Evolutionary conservation across 441 rosid species (phyloP), one percentile per base, ranked within the genome.

Genomic region (Pelargonium cotyledonis): DNA sequence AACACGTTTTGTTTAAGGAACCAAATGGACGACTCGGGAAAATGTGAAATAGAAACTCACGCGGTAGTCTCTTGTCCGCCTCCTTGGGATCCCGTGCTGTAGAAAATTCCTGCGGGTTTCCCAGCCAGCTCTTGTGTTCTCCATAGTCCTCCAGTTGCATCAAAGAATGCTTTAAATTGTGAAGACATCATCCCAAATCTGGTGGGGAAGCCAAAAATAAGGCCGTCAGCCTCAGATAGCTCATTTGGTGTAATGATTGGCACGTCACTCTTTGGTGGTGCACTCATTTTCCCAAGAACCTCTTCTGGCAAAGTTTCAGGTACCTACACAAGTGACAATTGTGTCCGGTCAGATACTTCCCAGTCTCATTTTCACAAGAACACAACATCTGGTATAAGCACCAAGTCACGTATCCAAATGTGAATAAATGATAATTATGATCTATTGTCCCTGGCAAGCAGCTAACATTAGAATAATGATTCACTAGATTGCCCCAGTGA

Each of bases 11-110:
- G 2, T 26, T 26, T 26, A 26, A 12, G 4, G 47, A 60, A 44
- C 2, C 58, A 41, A 8, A 29, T 47, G 8, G n/a, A 9, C 43
- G 8, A 4, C 21, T 8, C 65, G 23, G 31, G 19, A 51, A 46
- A 15, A 23, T 4, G 26, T 4, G 35, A 61, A 41, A 44, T 11
- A 58, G 60, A 38, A 68, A 71, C 92, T 85, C 78, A 94, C 98
- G 98, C 82, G 2, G 98, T 94, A 46, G 98, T 94, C 83, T 94
- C 98, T 70, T 94, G 98, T 53, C 98, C 98, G 55, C 98, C 98
- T 38, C 98, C 98, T 79, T 94, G 96, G 60, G 98, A 88, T n/a
- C 94, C 98, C 12, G 96, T 94, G 90, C 97, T 88, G 76, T 79
- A 83, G 84, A 94, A 94, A 77, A 94, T 80, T 63, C 98, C 98